Base-by-base conservation (phyloP, 345 rosid genomes). In the Boechera divaricarpa region DNA sequence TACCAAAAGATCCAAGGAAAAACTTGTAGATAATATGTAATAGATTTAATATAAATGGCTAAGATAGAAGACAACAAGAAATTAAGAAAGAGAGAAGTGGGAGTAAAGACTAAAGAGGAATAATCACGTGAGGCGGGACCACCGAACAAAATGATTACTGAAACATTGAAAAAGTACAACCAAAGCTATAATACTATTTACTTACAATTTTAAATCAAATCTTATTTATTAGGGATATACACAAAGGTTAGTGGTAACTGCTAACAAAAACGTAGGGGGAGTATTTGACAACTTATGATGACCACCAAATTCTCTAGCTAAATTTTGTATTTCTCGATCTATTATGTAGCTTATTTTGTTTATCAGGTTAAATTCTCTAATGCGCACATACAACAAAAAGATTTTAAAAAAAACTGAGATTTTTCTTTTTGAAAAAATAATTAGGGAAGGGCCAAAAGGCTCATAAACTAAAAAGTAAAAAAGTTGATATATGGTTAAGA, bases 61-160 rank as follows among this genome's bases (percentile, higher is more conserved):
- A 36, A 36, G 31, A 29, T 29, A 29, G 3, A 21, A 35, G 48
- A 68, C 2, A 38, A 18, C 2, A 28, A 44, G 5, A 55, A 42
- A 41, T 11, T 10, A 29, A 5, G 57, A 71, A 18, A 24, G 26
- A 63, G 70, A 63, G 56, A 64, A 54, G 69, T 68, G 54, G 56
- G 63, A 69, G 70, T 47, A 63, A 70, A 77, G 72, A 55, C 45
- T 47, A 63, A 63, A 77, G 72, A 55, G 60, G 80, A 70, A 70
- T 63, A 54, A 77, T 77, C 76, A 77, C 76, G 75, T 70, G 76
- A 47, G 66, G 28, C 15, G 26, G 80, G 76, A 77, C 80, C 72
- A 77, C 5, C 16, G n/a, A 63, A 55, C 76, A 70, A 36, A 70
- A 77, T 77, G 76, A 77, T 77, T 77, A 64, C 54, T 55, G 76